These are phyloP conservation scores for Lachnellula arida DNA, from an alignment of 2,329 filamentous ascomycete species.

Conservation along the genomic window DNA sequence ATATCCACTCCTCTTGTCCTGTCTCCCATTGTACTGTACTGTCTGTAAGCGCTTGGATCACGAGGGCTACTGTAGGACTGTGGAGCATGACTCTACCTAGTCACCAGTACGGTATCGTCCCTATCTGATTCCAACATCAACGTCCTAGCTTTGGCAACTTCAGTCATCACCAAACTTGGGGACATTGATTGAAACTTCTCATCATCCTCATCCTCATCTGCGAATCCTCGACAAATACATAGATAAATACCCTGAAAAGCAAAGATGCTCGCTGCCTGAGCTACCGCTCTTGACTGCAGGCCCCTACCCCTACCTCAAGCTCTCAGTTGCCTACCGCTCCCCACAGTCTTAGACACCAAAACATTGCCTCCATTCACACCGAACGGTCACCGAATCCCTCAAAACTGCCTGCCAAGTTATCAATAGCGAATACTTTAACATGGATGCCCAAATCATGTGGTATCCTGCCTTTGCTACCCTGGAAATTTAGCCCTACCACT, in stretches of 20 bases:
- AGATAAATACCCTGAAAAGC: neutral
- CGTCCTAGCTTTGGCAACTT: neutral
- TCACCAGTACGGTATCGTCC: constrained; percentile 8
- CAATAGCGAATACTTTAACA: constrained; percentile 20
- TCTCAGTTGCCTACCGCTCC: constrained; percentile 17
- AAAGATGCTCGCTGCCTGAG: constrained; percentile 24
- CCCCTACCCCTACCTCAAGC: constrained; percentile 13
- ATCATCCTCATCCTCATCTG: neutral
- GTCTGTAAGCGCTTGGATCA: constrained; percentile 21
- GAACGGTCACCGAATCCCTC: constrained; percentile 5
- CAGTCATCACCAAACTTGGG: neutral
- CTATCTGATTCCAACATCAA: constrained; percentile 1
- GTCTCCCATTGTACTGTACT: neutral
- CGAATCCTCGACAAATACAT: constrained; percentile 8
- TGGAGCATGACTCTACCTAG: constrained; percentile 22
- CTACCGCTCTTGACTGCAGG: constrained; percentile 14
- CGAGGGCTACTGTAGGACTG: constrained; percentile 10
- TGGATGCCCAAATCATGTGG: constrained; percentile 33
- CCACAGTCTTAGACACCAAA: neutral
- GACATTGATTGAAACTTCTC: neutral
- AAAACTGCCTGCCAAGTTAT: constrained; percentile 3
- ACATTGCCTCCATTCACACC: constrained; percentile 8
- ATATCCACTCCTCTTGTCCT: neutral
- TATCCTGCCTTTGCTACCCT: constrained; percentile 25
- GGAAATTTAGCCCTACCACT: constrained; percentile 27